Base-by-base conservation (phyloP, 805 yeast genomes). In the Metschnikowia sp. region DNA sequence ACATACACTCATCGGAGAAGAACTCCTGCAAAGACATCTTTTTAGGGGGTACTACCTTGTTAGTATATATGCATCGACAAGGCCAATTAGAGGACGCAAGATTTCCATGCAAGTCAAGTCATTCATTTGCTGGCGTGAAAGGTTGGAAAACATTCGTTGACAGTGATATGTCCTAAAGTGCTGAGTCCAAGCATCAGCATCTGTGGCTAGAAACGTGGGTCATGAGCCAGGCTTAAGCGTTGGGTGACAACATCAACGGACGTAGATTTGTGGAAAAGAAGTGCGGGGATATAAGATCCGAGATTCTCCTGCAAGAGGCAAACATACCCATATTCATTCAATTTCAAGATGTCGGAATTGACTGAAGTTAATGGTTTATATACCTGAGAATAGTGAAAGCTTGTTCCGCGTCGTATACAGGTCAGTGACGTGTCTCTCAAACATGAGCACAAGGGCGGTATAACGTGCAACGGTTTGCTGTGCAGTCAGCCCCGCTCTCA, bases 21-120 rank as follows among this genome's bases (percentile, higher is more conserved):
- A 73, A 73, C 63, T 73, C 77, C 58, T 68, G 72, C 49, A 73
- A 68, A 47, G 72, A 63, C 77, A 73, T 73, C 60, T 72, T 72
- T 58, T 71, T 73, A 31, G 75, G 75, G 39, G 76, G 75, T 39
- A 54, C 74, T 69, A 44, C 7, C 11, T 35, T 42, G 53, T 56
- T 54, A 55, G 49, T 48, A 40, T 32, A 29, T 33, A 11, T 31
- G 33, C 6, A 31, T 31, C 26, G 26, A 22, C 26, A 22, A 22
- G 26, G 7, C 26, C 26, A 7, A 4, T 22, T 22, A 5, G 7
- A 22, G 7, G 7, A 22, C 5, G 34, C 34, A 9, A 32, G 34
- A 32, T 12, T 11, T 32, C 12, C 34, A 8, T 32, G 34, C 34
- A 6, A 7, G 26, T 22, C 26, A 5, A 22, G 26, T 22, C 26